A percentile compares a stretch with the other conserved stretches of the same genome.
Evolutionary conservation across 768 basidiomycete species (phyloP).

Genomic region (Podaxis sp.): DNA sequence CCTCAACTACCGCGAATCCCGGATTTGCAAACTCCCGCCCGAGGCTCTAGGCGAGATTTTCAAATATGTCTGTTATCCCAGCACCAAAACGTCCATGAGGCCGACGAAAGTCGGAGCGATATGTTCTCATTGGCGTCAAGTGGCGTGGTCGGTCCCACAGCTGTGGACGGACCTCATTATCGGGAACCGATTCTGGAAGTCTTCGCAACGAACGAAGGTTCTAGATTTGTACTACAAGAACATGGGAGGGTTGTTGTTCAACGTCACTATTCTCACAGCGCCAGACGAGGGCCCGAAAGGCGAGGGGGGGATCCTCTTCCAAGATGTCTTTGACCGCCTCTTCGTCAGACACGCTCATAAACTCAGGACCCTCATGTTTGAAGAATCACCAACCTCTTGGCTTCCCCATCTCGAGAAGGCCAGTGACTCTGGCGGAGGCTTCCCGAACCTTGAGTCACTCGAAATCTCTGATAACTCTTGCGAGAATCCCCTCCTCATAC

Average conservation of each 20-base stretch:
- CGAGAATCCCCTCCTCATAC: background rate
- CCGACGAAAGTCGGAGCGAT: background rate
- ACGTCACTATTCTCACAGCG: background rate
- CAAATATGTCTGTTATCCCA: background rate
- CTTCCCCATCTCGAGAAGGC: background rate
- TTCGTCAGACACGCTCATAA: background rate
- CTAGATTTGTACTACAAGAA: conserved; percentile 5
- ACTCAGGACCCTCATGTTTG: background rate
- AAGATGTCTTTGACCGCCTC: background rate
- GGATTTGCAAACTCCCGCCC: background rate
- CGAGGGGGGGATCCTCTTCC: background rate
- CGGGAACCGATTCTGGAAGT: background rate
- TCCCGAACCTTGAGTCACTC: background rate
- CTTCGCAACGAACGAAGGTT: background rate
- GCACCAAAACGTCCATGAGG: background rate
- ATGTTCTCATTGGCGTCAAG: conserved; percentile 1
- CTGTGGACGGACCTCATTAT: background rate
- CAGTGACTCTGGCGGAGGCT: background rate
- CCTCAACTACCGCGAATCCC: background rate
- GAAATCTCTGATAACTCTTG: background rate
- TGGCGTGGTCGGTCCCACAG: background rate
- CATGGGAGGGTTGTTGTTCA: background rate
- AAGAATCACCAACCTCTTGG: background rate
- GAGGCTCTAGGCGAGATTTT: background rate
- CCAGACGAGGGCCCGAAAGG: background rate